A percentile compares a stretch with the other conserved stretches of the same genome.
Evolutionary conservation across 2,329 filamentous ascomycete genomes (phyloP).

Genomic region (Dactylellina haptotyla): DNA sequence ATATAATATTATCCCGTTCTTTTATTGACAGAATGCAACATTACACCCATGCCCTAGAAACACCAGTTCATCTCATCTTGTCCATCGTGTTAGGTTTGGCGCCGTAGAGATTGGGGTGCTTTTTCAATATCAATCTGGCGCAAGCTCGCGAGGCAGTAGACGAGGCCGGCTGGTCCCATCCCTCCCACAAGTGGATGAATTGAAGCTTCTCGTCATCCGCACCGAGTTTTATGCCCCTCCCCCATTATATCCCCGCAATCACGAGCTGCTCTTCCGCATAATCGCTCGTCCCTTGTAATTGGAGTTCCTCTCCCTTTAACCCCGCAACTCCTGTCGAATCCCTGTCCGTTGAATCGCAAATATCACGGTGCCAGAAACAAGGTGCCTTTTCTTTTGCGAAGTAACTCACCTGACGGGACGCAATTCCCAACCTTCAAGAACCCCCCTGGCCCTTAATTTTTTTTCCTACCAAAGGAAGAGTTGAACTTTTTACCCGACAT

Average conservation of each 20-base stretch:
- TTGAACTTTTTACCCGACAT: slow-evolving; percentile 38
- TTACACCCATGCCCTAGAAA: slow-evolving; percentile 42
- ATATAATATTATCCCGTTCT: slow-evolving; percentile 50
- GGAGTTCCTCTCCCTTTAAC: slow-evolving; percentile 51
- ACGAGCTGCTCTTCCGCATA: slow-evolving; percentile 42
- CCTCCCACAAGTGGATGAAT: slow-evolving; percentile 31
- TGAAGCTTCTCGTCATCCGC: slow-evolving; percentile 41
- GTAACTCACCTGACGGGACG: slow-evolving; percentile 41
- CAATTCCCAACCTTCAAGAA: slow-evolving; percentile 46
- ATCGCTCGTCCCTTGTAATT: slow-evolving; percentile 51
- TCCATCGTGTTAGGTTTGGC: slow-evolving; percentile 20
- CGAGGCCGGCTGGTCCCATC: slow-evolving; percentile 45
- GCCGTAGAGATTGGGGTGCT: slow-evolving; percentile 12
- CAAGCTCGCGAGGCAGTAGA: slow-evolving; percentile 49
- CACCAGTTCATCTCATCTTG: slow-evolving; percentile 45
- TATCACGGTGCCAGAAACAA: slow-evolving; percentile 35
- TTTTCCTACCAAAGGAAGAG: slow-evolving; percentile 18
- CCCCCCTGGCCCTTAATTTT: slow-evolving; percentile 35
- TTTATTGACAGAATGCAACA: slow-evolving; percentile 47
- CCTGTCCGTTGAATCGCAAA: slow-evolving; percentile 36
- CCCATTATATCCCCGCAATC: slow-evolving; percentile 41
- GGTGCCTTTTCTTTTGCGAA: slow-evolving; percentile 38
- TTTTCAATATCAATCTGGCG: slow-evolving; percentile 43
- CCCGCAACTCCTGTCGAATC: slow-evolving; percentile 39
- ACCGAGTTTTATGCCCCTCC: slow-evolving; percentile 39